Evolutionary conservation across 768 basidiomycete genomes (phyloP), one percentile per base, ranked within the genome.

Genomic region (Tephrocybe rancida): DNA sequence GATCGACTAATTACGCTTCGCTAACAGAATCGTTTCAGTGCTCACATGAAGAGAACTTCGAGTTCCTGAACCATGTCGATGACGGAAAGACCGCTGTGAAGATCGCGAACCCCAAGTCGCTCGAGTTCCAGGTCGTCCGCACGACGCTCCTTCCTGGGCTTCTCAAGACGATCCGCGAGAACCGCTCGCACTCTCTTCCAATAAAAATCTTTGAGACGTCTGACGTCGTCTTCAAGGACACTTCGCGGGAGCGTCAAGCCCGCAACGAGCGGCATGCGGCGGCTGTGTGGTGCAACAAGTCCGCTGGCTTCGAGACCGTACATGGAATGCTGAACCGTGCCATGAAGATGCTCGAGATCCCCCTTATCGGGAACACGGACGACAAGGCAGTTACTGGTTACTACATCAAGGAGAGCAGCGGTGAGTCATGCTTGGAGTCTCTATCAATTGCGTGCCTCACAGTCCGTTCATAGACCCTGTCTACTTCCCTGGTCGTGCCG

Each of bases 1-100:
- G 21, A 10, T n/a, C 26, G 24, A 6, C 30, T 49, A 16, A 27
- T 21, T 29, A 13, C 27, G 19, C 27, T 18, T 21, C 46, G 22
- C 52, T 30, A 37, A 51, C 37, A 54, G 24, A 30, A 21, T 43
- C 32, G 44, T 45, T 35, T 22, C 63, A 98, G 95, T 99, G 96
- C 73, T 98, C 96, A 10, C 94, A 95, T 64, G 96, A 98, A 70
- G 97, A 99, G 74, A 98, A 98, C 75, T 99, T 98, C 66, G 88
- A 85, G 45, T 95, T 86, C 78, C 79, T 99, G 57, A 97, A 97
- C 74, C 88, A 87, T 54, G 65, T 75, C 26, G 96, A 98, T 70
- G 88, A 92, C 59, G 86, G 86, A 35, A 82, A 82, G 30, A 81
- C 83, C 19, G 96, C 90, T 1, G 86, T 98, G 57, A 90, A 89